phyloP scores from a whole-genome alignment of 805 yeast genomes.

The Clavispora vitiphila region DNA sequence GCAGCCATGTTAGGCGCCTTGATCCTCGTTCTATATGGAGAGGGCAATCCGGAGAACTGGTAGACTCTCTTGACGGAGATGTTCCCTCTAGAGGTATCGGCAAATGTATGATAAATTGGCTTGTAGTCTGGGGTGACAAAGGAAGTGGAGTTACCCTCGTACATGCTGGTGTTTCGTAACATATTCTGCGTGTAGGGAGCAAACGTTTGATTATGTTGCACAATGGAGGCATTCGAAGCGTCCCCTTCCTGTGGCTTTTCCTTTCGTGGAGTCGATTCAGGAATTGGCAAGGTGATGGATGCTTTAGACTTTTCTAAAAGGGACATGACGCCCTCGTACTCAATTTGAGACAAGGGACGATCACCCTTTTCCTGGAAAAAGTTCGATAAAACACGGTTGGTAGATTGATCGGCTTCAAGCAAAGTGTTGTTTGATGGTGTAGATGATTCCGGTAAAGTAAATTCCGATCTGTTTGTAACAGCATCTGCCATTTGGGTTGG shows the following conservation, averaged over 20 bases:
- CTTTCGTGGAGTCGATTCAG: slow-evolving; percentile 6
- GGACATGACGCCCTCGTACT: slow-evolving; percentile 76
- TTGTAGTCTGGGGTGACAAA: slow-evolving; percentile 33
- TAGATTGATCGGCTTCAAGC: background rate
- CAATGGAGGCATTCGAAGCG: background rate
- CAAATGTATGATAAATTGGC: slow-evolving; percentile 32
- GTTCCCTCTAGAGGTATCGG: slow-evolving; percentile 20
- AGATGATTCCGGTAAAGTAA: slow-evolving; percentile 5
- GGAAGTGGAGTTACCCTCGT: slow-evolving; percentile 13
- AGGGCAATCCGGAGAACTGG: slow-evolving; percentile 42
- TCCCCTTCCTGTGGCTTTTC: background rate
- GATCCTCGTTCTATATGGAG: slow-evolving; percentile 39
- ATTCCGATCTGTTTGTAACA: background rate
- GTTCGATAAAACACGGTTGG: slow-evolving; percentile 55
- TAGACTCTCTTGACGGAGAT: slow-evolving; percentile 39
- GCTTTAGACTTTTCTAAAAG: slow-evolving; percentile 30
- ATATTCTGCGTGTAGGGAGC: slow-evolving; percentile 25
- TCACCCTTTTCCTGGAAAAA: slow-evolving; percentile 76
- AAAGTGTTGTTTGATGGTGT: background rate
- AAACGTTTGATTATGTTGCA: slow-evolving; percentile 8
- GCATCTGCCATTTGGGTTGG: background rate
- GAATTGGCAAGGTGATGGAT: slow-evolving; percentile 9
- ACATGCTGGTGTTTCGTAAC: slow-evolving; percentile 21
- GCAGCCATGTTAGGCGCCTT: slow-evolving; percentile 25
- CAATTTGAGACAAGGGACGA: slow-evolving; percentile 65